Conservation (phyloP, 2,329 filamentous ascomycete species). For the Trichophyton verrucosum region DNA sequence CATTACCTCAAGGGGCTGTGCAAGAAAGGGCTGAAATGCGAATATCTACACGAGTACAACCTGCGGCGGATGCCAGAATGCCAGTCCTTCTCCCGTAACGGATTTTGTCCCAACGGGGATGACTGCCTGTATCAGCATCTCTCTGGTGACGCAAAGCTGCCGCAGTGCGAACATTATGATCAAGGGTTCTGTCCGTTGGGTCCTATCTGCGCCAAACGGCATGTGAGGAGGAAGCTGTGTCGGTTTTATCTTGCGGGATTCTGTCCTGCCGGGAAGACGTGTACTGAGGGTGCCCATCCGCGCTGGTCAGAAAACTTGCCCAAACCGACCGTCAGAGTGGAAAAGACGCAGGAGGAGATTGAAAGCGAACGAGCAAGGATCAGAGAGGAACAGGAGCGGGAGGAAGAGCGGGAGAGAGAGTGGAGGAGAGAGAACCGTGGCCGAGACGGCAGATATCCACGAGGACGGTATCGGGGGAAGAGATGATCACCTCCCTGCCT, state of each 20-base stretch:
- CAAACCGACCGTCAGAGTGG: conserved; percentile 48
- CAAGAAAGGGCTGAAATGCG: conserved; percentile 94
- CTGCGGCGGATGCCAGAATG: conserved; percentile 96
- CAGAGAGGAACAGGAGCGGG: conserved; percentile 48
- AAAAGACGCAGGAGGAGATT: conserved; percentile 61
- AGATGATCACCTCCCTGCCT: conserved; percentile 18
- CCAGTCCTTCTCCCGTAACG: conserved; percentile 86
- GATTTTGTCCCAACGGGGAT: conserved; percentile 92
- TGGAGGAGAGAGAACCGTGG: conserved; percentile 42
- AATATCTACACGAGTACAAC: conserved; percentile 98
- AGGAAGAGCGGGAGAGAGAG: conserved; percentile 43
- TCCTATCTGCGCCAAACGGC: conserved; percentile 74
- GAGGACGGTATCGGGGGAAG: conserved; percentile 35
- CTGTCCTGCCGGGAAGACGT: conserved; percentile 69
- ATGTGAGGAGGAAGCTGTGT: conserved; percentile 71
- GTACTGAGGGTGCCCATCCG: conserved; percentile 70
- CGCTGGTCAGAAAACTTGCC: conserved; percentile 58
- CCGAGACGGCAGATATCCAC: conserved; percentile 32
- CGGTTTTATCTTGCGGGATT: conserved; percentile 84
- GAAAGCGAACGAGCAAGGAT: conserved; percentile 44
- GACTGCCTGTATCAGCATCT: conserved; percentile 91
- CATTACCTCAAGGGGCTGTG: conserved; percentile 95
- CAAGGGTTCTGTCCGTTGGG: conserved; percentile 89
- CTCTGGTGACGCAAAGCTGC: conserved; percentile 66
- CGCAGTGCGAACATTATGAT: conserved; percentile 81